A percentile compares a stretch with the other conserved stretches of the same genome.
These are phyloP conservation scores for Colletotrichum brevisporum DNA, from an alignment of 2,329 filamentous ascomycete species.

Conservation along the genomic window DNA sequence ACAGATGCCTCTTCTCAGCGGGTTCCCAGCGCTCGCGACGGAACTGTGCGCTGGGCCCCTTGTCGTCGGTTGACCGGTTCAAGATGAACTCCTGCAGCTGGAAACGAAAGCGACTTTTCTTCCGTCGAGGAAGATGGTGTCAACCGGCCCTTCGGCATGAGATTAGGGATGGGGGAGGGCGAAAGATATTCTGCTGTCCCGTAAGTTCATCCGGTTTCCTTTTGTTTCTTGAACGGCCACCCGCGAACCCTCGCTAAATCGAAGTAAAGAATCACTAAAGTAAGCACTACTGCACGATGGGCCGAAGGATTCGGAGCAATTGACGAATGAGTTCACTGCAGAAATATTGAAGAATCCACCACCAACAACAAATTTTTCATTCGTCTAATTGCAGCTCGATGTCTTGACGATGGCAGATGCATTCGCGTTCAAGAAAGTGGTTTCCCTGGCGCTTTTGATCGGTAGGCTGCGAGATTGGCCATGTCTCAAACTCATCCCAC, in stretches of 20 bases:
- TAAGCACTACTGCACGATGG: too few species aligned
- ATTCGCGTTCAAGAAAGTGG: background rate
- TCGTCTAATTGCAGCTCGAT: background rate
- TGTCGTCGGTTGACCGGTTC: background rate
- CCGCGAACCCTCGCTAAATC: too few species aligned
- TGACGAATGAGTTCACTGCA: too few species aligned
- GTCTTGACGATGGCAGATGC: background rate
- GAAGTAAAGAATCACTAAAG: too few species aligned
- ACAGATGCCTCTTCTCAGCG: slow-evolving; percentile 26
- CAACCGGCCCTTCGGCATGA: too few species aligned
- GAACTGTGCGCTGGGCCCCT: slow-evolving; percentile 29
- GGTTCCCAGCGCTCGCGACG: slow-evolving; percentile 14
- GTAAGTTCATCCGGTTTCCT: too few species aligned
- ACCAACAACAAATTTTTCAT: background rate
- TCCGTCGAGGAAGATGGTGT: background rate
- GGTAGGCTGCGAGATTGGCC: background rate
- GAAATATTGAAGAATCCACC: background rate
- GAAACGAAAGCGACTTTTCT: slow-evolving; percentile 9
- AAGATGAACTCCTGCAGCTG: slow-evolving; percentile 29
- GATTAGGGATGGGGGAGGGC: too few species aligned
- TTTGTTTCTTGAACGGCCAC: too few species aligned
- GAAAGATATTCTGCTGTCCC: too few species aligned
- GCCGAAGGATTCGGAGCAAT: too few species aligned
- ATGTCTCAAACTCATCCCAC: background rate
- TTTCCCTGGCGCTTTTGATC: background rate